Conservation (phyloP, 345 rosid species). For the Litchi chinensis region DNA sequence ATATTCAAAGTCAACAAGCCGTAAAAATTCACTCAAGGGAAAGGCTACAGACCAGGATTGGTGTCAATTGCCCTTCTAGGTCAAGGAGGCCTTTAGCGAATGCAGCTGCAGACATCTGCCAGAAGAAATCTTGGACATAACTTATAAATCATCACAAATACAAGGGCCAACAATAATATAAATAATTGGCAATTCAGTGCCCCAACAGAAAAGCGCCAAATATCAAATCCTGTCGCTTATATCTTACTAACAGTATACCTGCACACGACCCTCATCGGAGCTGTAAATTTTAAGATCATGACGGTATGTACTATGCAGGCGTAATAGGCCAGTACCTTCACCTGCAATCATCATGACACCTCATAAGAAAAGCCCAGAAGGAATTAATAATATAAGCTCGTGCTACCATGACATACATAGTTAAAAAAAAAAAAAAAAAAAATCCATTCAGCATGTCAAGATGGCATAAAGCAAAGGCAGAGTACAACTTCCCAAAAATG, state of each 20-base stretch:
- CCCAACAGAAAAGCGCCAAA: conserved; percentile 3
- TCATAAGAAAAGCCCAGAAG: conserved; percentile 20
- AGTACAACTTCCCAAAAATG: not conserved
- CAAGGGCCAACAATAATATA: not conserved
- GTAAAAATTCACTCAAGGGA: conserved; percentile 16
- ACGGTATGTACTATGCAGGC: conserved; percentile 97
- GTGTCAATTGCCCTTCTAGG: conserved; percentile 97
- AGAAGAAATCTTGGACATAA: conserved; percentile 22
- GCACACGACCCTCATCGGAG: conserved; percentile 99
- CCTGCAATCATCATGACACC: conserved; percentile 50
- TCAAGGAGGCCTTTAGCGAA: conserved; percentile 99
- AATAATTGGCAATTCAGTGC: conserved; percentile 8
- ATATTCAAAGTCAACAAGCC: conserved; percentile 14
- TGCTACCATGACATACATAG: not conserved
- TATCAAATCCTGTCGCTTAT: not conserved
- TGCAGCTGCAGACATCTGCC: conserved; percentile 99
- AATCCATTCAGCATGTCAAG: conserved; percentile 5
- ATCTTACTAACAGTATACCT: conserved; percentile 48
- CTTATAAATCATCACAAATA: conserved; percentile 7
- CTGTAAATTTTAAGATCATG: conserved; percentile 99
- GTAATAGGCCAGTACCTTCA: conserved; percentile 98
- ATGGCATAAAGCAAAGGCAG: not conserved
- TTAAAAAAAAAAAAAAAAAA: not conserved
- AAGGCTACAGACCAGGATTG: conserved; percentile 77
- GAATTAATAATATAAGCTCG: not conserved